A percentile compares a stretch with the other conserved stretches of the same genome.
These are phyloP conservation scores for Fusarium graminum DNA, from an alignment of 2,329 filamentous ascomycete species.

Conservation along the genomic window DNA sequence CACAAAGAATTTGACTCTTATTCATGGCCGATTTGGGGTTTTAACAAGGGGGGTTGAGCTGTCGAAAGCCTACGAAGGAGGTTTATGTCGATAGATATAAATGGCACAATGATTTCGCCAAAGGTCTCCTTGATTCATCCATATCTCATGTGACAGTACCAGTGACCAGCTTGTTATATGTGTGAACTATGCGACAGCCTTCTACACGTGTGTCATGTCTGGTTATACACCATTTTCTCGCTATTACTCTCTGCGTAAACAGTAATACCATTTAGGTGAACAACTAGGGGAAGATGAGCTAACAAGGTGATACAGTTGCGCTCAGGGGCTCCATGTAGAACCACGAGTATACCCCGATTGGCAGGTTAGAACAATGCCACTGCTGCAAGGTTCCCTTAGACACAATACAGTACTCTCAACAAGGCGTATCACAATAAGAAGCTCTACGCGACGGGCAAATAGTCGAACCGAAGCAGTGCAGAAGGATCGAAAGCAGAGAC, in stretches of 20 bases:
- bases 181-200: no score
- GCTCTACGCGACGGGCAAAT: slow-evolving; percentile 65
- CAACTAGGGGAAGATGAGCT: slow-evolving; percentile 64
- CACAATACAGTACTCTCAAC: slow-evolving; percentile 62
- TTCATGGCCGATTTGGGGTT: slow-evolving; percentile 40
- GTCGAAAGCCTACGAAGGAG: slow-evolving; percentile 25
- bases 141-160: neutral
- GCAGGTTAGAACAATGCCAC: slow-evolving; percentile 60
- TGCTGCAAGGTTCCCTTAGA: slow-evolving; percentile 60
- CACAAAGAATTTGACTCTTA: slow-evolving; percentile 4
- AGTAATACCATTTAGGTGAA: neutral
- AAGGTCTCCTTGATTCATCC: neutral
- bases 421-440: slow-evolving; percentile 64
- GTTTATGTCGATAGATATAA: slow-evolving; percentile 42
- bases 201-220: no score
- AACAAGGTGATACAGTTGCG: slow-evolving; percentile 72
- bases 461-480: slow-evolving; percentile 63
- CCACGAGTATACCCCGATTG: slow-evolving; percentile 75
- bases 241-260: no score
- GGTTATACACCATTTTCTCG: no score
- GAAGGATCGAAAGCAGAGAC: slow-evolving; percentile 61
- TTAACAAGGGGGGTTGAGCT: slow-evolving; percentile 40
- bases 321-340: slow-evolving; percentile 75
- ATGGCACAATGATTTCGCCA: slow-evolving; percentile 35
- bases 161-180: slow-evolving; percentile 1